Evolutionary conservation across 352 stramenopile genomes (phyloP), one percentile per base, ranked within the genome.

Genomic region (Thraustochytrium striatum): DNA sequence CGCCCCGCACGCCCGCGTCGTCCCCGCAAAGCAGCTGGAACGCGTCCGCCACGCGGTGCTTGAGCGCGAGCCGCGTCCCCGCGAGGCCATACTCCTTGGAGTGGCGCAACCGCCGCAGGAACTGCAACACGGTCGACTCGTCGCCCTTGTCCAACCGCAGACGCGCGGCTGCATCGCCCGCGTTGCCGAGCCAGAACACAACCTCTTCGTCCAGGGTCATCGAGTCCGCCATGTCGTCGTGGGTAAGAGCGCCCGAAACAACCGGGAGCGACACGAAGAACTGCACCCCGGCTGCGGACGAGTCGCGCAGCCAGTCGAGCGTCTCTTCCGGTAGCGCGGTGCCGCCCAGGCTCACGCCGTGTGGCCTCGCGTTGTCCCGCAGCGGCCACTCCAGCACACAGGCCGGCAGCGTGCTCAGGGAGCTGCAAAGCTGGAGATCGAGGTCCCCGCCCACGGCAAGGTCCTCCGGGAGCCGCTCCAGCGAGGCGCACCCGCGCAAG

Each of bases 81-180:
- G 28, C 21, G 28, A n/a, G 16, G 35, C 0, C 52, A 50, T 44
- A 75, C 36, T 75, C 65, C 1, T 72, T 72, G 8, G 65, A 75
- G 7, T 9, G 19, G 16, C 65, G 39, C 11, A 75, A 43, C 21
- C 41, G 28, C 30, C 11, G 1, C 11, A 75, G 30, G 30, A 75
- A 75, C 16, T 61, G 43, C 16, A 44, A 11, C 5, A 75, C 28
- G 11, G 41, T 43, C 3, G 41, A 28, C 36, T 75, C 30, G 47
- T 75, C 65, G 5, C 41, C 65, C 21, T 33, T 33, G 41, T 70
- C 59, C 1, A 70, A 7, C 25, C 53, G 25, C 16, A 70, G 41
- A 0, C 21, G 9, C 13, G 53, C 21, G 9, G 28, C 41, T 3
- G 59, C n/a, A 32, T 70, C n/a, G 35, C 59, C 50, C 0, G n/a